Evolutionary conservation across 2,329 filamentous ascomycete genomes (phyloP).

Genomic region (Alternaria hordeiaustralica): DNA sequence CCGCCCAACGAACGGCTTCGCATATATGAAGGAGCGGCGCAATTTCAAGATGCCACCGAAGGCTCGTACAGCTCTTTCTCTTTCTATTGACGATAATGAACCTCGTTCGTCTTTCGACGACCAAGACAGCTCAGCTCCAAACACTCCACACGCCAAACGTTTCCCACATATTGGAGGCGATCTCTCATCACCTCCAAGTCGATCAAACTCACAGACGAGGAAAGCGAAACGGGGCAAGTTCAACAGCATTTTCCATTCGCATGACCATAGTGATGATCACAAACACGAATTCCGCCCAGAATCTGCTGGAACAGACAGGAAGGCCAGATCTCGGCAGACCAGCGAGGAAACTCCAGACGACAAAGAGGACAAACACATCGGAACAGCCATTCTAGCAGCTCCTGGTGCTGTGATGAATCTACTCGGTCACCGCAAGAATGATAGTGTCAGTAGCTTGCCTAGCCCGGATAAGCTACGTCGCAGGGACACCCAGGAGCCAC

Average conservation of each 20-base stretch:
- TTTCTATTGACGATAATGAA: slow-evolving; percentile 38
- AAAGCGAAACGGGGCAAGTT: slow-evolving; percentile 49
- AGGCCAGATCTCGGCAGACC: slow-evolving; percentile 33
- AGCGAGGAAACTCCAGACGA: slow-evolving; percentile 43
- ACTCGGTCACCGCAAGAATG: slow-evolving; percentile 45
- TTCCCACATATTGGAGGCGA: slow-evolving; percentile 44
- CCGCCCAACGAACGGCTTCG: slow-evolving; percentile 25
- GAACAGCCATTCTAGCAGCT: slow-evolving; percentile 39
- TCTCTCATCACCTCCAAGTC: slow-evolving; percentile 47
- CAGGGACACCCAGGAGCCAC: slow-evolving; percentile 52
- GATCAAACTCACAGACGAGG: slow-evolving; percentile 35
- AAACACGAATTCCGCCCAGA: slow-evolving; percentile 28
- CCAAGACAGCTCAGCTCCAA: slow-evolving; percentile 48
- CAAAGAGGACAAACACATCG: slow-evolving; percentile 38
- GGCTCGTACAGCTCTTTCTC: slow-evolving; percentile 18
- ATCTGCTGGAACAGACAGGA: slow-evolving; percentile 31
- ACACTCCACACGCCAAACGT: slow-evolving; percentile 43
- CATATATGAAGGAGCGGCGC: slow-evolving; percentile 21
- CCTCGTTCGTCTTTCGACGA: slow-evolving; percentile 49
- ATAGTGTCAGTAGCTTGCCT: slow-evolving; percentile 46
- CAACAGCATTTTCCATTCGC: slow-evolving; percentile 51
- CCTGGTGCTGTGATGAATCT: slow-evolving; percentile 43
- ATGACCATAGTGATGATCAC: slow-evolving; percentile 44
- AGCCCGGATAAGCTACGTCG: slow-evolving; percentile 36
- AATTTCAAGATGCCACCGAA: slow-evolving; percentile 31